Evolutionary conservation across 331 rosid genomes (phyloP), one percentile per base, ranked within the genome.

Genomic region (Malus hybrid): DNA sequence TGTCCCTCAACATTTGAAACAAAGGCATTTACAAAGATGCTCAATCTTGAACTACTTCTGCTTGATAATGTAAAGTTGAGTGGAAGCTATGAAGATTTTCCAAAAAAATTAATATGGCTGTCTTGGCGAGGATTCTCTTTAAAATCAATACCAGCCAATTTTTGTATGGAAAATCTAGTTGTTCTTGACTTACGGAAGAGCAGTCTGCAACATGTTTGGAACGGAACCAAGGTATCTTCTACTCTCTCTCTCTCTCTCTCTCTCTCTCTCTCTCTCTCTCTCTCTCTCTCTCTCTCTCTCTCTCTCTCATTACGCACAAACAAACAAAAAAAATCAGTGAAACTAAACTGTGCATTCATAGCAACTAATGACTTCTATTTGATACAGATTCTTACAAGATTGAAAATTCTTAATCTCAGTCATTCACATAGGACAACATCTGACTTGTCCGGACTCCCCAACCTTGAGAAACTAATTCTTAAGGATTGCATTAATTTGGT

Each of bases 381-480:
- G 13, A 52, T 19, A 20, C 67, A 66, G 65, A 4, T 22, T 9
- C 74, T 76, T 56, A 31, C 1, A 27, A 24, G 55, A 63, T 4
- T 63, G 46, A 46, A 76, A 67, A 67, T 52, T 36, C 19, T 65
- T 57, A 19, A 57, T 67, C 59, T 68, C 68, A 55, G 73, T 73
- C 69, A 68, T 68, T 68, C 76, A 34, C 33, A 31, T n/a, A 60
- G 13, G 46, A 46, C 31, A 44, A 61, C 71, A 6, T 70, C 78
- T 27, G 68, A 74, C 22, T 4, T 77, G 42, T 57, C 65, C 3
- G 32, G 20, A 19, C 39, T 20, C 16, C 69, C 70, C 8, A 61
- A 60, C 28, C 65, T 70, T 4, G 61, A 77, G 32, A 24, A 31
- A 32, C 13, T 70, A 16, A 28, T 39, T 12, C 76, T 69, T 34